Evolutionary conservation across 2,329 filamentous ascomycete species (phyloP), one percentile per base, ranked within the genome.

Genomic region (Scleromitrula shiraiana): DNA sequence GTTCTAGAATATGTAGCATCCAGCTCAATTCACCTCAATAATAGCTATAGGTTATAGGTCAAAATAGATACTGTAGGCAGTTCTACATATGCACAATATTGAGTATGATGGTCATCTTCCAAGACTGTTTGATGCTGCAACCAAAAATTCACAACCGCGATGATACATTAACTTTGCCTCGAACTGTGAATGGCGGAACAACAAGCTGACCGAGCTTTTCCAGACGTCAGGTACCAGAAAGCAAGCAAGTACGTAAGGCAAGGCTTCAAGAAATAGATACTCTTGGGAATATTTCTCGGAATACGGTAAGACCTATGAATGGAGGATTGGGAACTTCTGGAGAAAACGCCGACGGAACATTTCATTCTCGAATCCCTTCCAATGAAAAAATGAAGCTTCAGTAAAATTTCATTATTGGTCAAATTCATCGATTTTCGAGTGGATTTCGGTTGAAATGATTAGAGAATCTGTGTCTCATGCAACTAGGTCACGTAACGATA

Each of bases 191-290:
- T 47, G 29, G 38, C 27, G 22, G 8, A 17, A 20, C 22, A 15
- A 22, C 29, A 17, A 20, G 14, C 5, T 17, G 22, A 26, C 14
- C 30, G 20, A 48, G 38, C 29, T 29, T 48, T n/a, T n/a, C 38
- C 23, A 48, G 29, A 36, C 29, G 45, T 48, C 45, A 48, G 45
- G 38, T 48, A 48, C 45, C 41, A 36, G 23, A 35, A n/a, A 27
- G 37, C 27, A 46, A 39, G 44, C 30, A 23, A 26, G 38, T 6
- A n/a, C n/a, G n/a, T n/a, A n/a, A n/a, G n/a, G n/a, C n/a, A n/a
- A 35, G 33, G 22, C 35, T 23, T 38, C 19, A 22, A 23, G n/a
- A n/a, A n/a, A n/a, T n/a, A n/a, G 37, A 42, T 36, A 29, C 22
- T 9, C 38, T 42, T 41, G 29, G 23, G 14, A 10, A 22, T 41